A percentile compares a stretch with the other conserved stretches of the same genome.
Conservation (phyloP, 495 filamentous ascomycete genomes). For the Endocarpon pusillum region DNA sequence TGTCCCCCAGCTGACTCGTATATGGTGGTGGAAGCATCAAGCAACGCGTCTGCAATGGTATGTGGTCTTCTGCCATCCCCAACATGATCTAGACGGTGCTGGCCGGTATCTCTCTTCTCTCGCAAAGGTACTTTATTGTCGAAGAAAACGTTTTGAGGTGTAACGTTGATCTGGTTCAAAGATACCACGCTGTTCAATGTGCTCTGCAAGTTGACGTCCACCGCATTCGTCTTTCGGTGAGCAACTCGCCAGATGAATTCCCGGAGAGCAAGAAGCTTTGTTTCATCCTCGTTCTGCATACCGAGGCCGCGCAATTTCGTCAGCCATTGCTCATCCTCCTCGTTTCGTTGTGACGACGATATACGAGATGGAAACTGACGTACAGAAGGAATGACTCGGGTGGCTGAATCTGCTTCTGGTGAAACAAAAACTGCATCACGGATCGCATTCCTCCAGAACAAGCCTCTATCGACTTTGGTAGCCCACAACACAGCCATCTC, state of each 20-base stretch:
- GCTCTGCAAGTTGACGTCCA: too few relatives aligned
- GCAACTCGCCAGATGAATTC: constrained; percentile 88
- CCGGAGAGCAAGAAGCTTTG: constrained; percentile 68
- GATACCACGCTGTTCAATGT: constrained; percentile 55
- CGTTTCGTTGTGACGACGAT: constrained; percentile 38
- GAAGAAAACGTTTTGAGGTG: constrained; percentile 80
- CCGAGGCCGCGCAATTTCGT: constrained; percentile 64
- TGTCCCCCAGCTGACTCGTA: constrained; percentile 46
- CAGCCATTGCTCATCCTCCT: constrained; percentile 98
- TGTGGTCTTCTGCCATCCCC: constrained; percentile 30
- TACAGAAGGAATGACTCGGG: constrained; percentile 18
- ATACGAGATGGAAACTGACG: constrained; percentile 7
- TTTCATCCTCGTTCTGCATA: constrained; percentile 69
- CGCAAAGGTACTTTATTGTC: constrained; percentile 40
- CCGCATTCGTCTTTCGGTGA: constrained; percentile 33
- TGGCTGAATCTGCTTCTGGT: constrained; percentile 18
- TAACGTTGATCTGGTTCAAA: constrained; percentile 52
- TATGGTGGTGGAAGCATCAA: constrained; percentile 84
- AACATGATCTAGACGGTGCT: constrained; percentile 6
- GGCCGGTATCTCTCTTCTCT: constrained; percentile 12
- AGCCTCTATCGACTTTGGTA: constrained; percentile 52
- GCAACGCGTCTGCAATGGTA: constrained; percentile 77
- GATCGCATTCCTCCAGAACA: constrained; percentile 70
- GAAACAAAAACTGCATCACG: constrained; percentile 50
- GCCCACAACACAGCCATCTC: constrained; percentile 83